Evolutionary conservation across 345 rosid genomes (phyloP).

Genomic region (Eutrema heterophyllum): DNA sequence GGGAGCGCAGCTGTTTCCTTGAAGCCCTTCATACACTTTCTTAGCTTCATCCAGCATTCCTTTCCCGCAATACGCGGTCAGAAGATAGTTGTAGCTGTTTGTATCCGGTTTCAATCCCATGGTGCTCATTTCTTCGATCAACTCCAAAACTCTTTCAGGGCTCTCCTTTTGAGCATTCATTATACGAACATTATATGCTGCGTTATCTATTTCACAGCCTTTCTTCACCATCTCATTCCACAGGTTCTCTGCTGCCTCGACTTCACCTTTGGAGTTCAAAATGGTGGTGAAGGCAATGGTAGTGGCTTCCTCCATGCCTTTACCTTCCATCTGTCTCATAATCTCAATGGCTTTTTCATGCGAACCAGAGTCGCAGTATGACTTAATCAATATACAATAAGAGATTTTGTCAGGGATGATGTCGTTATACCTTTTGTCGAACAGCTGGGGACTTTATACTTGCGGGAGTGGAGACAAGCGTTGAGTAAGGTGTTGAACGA

Average conservation of each 20-base stretch:
- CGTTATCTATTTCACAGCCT: slow-evolving; percentile 56
- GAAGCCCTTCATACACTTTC: slow-evolving; percentile 52
- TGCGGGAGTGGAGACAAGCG: slow-evolving; percentile 41
- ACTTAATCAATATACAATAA: slow-evolving; percentile 59
- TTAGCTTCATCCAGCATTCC: slow-evolving; percentile 64
- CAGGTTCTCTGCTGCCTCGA: slow-evolving; percentile 49
- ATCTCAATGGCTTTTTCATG: slow-evolving; percentile 49
- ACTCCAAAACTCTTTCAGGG: slow-evolving; percentile 45
- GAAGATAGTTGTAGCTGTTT: slow-evolving; percentile 56
- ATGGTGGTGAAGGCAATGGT: slow-evolving; percentile 54
- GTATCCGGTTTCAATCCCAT: slow-evolving; percentile 63
- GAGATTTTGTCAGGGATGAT: slow-evolving; percentile 56
- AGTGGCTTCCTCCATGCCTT: slow-evolving; percentile 42
- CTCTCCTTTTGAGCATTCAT: slow-evolving; percentile 35
- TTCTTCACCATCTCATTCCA: slow-evolving; percentile 57
- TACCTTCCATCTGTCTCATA: slow-evolving; percentile 49
- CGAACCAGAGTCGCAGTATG: slow-evolving; percentile 54
- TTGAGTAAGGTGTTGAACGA: slow-evolving; percentile 56
- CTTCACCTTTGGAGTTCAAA: slow-evolving; percentile 37
- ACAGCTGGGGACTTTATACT: slow-evolving; percentile 50
- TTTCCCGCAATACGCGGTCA: slow-evolving; percentile 50
- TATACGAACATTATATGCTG: slow-evolving; percentile 59
- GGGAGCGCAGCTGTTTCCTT: slow-evolving; percentile 43
- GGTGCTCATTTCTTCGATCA: slow-evolving; percentile 58
- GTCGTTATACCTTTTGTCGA: slow-evolving; percentile 28